phyloP scores from a whole-genome alignment of 2,329 filamentous ascomycete species.

The Pestalotiopsis sp. region DNA sequence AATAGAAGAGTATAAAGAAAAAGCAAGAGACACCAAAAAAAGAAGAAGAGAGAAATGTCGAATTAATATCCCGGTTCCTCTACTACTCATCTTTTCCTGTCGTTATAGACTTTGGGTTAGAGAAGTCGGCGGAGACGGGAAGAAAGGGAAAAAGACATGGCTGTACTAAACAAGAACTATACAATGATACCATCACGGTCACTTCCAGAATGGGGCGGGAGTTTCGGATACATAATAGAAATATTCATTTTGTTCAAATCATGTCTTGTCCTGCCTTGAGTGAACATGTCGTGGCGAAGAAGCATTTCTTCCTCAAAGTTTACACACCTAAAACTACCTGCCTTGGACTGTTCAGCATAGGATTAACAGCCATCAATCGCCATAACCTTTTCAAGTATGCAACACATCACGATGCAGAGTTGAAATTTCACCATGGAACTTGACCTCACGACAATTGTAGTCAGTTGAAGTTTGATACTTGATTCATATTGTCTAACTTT shows the following conservation, averaged over 20 bases:
- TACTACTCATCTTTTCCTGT: neutral
- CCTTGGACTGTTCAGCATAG: neutral
- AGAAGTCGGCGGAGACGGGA: neutral
- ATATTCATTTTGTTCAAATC: conserved; percentile 4
- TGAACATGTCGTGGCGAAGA: neutral
- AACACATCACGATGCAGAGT: neutral
- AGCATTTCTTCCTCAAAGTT: neutral
- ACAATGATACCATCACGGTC: conserved; percentile 7
- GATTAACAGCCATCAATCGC: too few relatives aligned
- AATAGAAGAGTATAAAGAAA: conserved; percentile 11
- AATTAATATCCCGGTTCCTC: neutral
- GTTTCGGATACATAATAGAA: neutral
- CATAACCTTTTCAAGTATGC: neutral
- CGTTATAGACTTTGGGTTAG: neutral
- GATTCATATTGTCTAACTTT: conserved; percentile 1
- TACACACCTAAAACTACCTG: too few relatives aligned
- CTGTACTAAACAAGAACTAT: neutral
- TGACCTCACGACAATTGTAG: neutral
- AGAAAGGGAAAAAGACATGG: neutral
- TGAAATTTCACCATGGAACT: neutral
- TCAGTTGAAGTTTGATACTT: neutral
- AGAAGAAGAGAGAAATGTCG: neutral
- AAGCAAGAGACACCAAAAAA: neutral
- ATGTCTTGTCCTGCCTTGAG: neutral
- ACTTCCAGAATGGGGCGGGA: neutral